Evolutionary conservation across 257 asterid species (phyloP), one percentile per base, ranked within the genome.

Genomic region (Plectranthus barbatus): DNA sequence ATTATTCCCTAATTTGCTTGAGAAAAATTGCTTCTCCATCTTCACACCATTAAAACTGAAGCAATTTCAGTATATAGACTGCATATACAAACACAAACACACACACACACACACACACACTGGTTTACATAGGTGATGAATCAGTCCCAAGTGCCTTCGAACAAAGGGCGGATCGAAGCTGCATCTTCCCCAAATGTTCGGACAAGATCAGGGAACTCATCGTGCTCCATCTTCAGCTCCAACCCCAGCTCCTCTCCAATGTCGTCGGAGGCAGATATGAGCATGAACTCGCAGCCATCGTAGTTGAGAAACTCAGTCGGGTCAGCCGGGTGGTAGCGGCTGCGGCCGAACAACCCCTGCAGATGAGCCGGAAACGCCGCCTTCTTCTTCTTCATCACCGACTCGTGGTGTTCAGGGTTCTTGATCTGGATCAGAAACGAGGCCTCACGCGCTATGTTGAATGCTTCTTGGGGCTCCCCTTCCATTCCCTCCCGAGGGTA

Each of bases 281-380:
- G 77, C 74, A 90, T 61, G 59, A 90, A 80, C 77, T 90, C 97
- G 54, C 97, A 84, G 19, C 94, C 94, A 64, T 90, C 90, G 3
- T 86, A 83, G 79, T 83, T 81, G 40, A 90, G 82, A 68, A 82
- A 81, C 56, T 89, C 91, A 0, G 90, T 88, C 0, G 94, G 94
- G 41, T 90, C 94, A 0, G 86, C 95, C 5, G 87, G 76, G 34
- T 46, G 71, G n/a, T 33, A 83, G 1, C 72, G 37, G 53, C 41
- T 18, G 11, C 66, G 64, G 24, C 91, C 91, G 1, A 84, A 78
- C 20, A 33, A 62, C n/a, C 81, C 91, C 72, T 86, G 94, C 56
- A 89, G 12, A 3, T 61, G 79, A 0, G 89, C 94, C 0, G 97
- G 95, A 44, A 81, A 84, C 0, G 56, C 40, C 0, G 94, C 94